These are phyloP conservation scores for Amanita thiersii DNA, from an alignment of 768 basidiomycete species.

Conservation along the genomic window DNA sequence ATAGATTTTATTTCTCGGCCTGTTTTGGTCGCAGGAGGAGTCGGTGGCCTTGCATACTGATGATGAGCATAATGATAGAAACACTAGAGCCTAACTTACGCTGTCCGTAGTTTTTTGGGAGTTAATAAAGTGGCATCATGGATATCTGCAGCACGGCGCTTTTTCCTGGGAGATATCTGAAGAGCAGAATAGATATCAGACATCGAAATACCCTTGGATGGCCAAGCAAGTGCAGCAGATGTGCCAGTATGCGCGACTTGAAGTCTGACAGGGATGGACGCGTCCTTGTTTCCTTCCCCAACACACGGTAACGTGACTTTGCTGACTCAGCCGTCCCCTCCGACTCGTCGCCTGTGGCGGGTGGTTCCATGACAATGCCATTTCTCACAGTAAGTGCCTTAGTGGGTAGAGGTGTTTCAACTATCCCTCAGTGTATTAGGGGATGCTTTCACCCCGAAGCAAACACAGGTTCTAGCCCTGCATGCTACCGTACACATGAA, in stretches of 20 bases:
- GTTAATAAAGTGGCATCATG: conserved; percentile 52
- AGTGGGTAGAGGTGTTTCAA: too few species aligned
- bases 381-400: too few species aligned
- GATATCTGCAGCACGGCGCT: conserved; percentile 42
- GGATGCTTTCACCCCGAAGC: too few species aligned
- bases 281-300: background rate
- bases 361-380: too few species aligned
- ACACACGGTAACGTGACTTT: conserved; percentile 3
- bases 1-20: conserved; percentile 20
- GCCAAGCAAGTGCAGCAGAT: background rate
- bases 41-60: conserved; percentile 40
- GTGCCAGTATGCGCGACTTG: background rate
- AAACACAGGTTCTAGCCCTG: too few species aligned
- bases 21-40: conserved; percentile 44
- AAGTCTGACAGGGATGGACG: background rate
- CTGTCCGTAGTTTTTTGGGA: conserved; percentile 60
- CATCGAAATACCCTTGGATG: conserved; percentile 26
- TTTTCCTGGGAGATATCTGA: conserved; percentile 62
- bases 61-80: conserved; percentile 4
- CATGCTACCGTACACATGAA: too few species aligned
- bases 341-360: too few species aligned
- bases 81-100: conserved; percentile 28
- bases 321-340: conserved; percentile 7
- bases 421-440: too few species aligned
- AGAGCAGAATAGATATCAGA: conserved; percentile 56